Conservation (phyloP, 805 yeast genomes). For the Teunomyces panamensis region DNA sequence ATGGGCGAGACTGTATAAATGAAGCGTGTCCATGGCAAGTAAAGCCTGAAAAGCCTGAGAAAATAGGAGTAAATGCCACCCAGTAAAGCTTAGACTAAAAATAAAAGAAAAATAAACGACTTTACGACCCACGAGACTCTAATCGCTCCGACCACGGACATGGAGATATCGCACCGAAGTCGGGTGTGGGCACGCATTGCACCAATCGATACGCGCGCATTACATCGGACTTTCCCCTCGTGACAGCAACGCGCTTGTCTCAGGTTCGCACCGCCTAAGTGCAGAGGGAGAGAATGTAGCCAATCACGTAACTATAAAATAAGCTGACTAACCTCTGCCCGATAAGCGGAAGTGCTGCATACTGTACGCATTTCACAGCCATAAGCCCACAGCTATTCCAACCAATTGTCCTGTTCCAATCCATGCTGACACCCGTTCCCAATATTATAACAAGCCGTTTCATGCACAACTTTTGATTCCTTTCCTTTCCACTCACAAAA, state of each 20-base stretch:
- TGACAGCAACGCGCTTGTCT: not conserved
- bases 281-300: slow-evolving; percentile 7
- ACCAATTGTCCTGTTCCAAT: not conserved
- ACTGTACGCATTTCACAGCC: not conserved
- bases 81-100: not conserved
- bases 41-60: not conserved
- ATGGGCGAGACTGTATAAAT: slow-evolving; percentile 31
- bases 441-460: not conserved
- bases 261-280: not conserved
- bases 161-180: slow-evolving; percentile 2
- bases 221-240: not conserved
- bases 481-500: not conserved
- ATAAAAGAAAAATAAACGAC: not conserved
- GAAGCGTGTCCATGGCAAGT: slow-evolving; percentile 20
- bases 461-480: not conserved
- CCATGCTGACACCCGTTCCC: not conserved
- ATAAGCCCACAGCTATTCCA: not conserved
- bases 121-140: not conserved
- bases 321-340: slow-evolving; percentile 4
- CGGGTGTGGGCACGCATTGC: not conserved
- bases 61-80: not conserved
- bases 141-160: not conserved
- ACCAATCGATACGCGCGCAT: slow-evolving; percentile 4
- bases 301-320: slow-evolving; percentile 5
- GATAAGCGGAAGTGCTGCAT: slow-evolving; percentile 7